A percentile compares a stretch with the other conserved stretches of the same genome.
These are phyloP conservation scores for Colletotrichum coccodes DNA, from an alignment of 2,329 filamentous ascomycete species.

Conservation along the genomic window DNA sequence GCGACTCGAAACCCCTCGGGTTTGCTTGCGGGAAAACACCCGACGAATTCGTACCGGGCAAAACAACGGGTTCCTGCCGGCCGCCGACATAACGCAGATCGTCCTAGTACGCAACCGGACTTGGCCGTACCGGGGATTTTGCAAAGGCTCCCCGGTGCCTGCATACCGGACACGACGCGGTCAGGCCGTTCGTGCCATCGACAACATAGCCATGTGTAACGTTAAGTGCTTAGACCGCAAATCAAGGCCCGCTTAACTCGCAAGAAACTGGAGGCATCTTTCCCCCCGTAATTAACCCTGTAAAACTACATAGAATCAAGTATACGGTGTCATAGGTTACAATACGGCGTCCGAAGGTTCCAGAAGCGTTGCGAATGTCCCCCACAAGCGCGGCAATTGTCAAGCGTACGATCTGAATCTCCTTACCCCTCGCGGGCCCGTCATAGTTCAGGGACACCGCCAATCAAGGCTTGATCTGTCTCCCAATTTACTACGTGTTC, in stretches of 20 bases:
- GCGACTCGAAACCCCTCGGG: background rate
- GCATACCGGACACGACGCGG: background rate
- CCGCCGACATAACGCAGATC: background rate
- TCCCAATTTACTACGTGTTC: no score
- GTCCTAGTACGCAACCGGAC: background rate
- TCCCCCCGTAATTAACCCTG: no score
- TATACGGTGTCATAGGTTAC: no score
- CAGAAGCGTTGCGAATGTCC: no score
- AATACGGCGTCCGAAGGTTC: no score
- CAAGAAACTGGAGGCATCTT: background rate
- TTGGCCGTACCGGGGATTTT: background rate
- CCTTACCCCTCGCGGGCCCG: no score
- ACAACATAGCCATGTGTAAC: background rate
- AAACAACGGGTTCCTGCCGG: background rate
- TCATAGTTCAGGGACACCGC: no score
- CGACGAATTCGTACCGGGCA: background rate
- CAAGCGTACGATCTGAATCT: no score
- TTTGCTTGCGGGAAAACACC: background rate
- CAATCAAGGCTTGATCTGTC: background rate
- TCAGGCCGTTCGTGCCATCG: background rate
- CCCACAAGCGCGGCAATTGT: no score
- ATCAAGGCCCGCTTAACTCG: background rate
- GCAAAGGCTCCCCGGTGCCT: background rate
- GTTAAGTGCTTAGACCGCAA: background rate
- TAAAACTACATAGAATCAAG: no score